Conservation (phyloP, 1,139 yeast genomes). For the Zygosaccharomyces sapae region DNA sequence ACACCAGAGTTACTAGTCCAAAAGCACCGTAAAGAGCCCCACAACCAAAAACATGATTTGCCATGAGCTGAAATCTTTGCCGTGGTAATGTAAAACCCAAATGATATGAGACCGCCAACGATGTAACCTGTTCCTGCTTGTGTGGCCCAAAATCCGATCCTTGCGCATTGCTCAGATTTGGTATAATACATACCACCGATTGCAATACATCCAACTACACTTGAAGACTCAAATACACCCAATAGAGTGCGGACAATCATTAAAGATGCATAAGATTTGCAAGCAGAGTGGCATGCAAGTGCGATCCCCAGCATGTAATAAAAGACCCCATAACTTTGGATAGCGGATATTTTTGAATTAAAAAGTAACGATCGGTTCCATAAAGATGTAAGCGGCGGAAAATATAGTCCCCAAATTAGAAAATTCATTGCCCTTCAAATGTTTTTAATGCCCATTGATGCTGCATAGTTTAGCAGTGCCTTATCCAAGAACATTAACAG, state of each 20-base stretch:
- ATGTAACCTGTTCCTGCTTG: constrained; percentile 51
- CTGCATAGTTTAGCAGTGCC: constrained; percentile 46
- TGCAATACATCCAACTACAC: constrained; percentile 58
- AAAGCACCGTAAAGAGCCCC: constrained; percentile 50
- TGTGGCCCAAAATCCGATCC: constrained; percentile 48
- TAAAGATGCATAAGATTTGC: constrained; percentile 47
- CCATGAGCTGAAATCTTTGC: constrained; percentile 42
- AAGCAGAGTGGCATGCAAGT: constrained; percentile 48
- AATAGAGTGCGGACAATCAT: constrained; percentile 48
- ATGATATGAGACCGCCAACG: constrained; percentile 52
- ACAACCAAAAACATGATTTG: constrained; percentile 47
- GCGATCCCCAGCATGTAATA: constrained; percentile 51
- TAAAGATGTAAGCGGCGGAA: constrained; percentile 49
- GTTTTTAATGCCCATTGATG: constrained; percentile 49
- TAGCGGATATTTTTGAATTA: constrained; percentile 51
- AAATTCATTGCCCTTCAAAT: constrained; percentile 41
- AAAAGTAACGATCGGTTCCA: constrained; percentile 52
- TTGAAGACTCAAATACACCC: constrained; percentile 54
- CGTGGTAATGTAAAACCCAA: constrained; percentile 43
- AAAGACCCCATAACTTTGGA: constrained; percentile 48
- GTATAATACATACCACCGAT: constrained; percentile 54
- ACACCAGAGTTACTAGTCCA: constrained; percentile 44
- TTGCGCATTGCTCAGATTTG: constrained; percentile 48
- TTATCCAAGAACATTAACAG: constrained; percentile 50
- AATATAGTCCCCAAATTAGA: constrained; percentile 61